These are phyloP conservation scores for Ramalina peruviana DNA, from an alignment of 495 filamentous ascomycete species.

Conservation along the genomic window DNA sequence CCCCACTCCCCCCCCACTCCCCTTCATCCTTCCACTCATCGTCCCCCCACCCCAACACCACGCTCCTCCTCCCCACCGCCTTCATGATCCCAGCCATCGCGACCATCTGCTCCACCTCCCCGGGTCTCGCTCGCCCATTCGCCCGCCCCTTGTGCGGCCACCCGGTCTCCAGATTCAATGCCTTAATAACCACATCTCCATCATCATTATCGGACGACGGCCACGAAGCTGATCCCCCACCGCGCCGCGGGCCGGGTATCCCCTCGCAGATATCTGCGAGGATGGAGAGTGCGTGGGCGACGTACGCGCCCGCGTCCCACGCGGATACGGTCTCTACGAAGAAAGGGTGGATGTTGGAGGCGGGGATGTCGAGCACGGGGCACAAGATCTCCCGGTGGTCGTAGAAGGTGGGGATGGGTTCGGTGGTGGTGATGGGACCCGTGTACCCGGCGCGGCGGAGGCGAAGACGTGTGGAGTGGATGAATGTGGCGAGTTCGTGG, in stretches of 20 bases:
- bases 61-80: constrained; percentile 29
- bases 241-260: constrained; percentile 15
- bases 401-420: constrained; percentile 61
- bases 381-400: constrained; percentile 47
- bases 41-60: constrained; percentile 64
- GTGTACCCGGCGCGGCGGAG: constrained; percentile 51
- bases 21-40: constrained; percentile 73
- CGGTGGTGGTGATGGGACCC: constrained; percentile 70
- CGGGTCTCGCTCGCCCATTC: constrained; percentile 61
- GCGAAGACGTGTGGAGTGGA: constrained; percentile 30
- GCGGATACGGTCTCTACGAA: constrained; percentile 62
- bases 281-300: constrained; percentile 46
- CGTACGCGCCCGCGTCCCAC: constrained; percentile 57
- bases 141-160: constrained; percentile 62
- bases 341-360: constrained; percentile 83
- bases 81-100: constrained; percentile 54
- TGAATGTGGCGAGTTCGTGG: constrained; percentile 52
- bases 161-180: constrained; percentile 75
- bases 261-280: constrained; percentile 47
- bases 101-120: constrained; percentile 47
- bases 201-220: no score
- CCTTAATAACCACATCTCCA: constrained; percentile 14
- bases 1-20: constrained; percentile 45
- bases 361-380: constrained; percentile 57
- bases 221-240: no score